phyloP scores from a whole-genome alignment of 2,329 filamentous ascomycete genomes.

The Cytospora piceae region DNA sequence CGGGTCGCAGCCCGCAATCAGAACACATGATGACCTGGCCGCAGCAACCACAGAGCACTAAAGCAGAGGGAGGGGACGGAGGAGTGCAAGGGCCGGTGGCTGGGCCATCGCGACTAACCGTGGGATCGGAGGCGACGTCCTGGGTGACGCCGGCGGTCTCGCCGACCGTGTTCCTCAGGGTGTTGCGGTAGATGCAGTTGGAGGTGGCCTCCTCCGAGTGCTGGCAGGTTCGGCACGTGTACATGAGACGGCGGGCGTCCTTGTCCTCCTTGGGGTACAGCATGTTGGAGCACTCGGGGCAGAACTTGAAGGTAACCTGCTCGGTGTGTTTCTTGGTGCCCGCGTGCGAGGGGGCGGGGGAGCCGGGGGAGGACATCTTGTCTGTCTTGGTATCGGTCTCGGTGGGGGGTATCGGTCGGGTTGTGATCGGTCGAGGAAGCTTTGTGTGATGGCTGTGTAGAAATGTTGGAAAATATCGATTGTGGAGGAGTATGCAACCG shows the following conservation, averaged over 20 bases:
- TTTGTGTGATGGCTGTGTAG: background rate
- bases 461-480: background rate
- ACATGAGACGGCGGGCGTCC: constrained; percentile 81
- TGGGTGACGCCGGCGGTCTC: constrained; percentile 97
- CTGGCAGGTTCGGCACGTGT: constrained; percentile 93
- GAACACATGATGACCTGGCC: constrained; percentile 49
- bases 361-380: constrained; percentile 62
- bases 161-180: constrained; percentile 86
- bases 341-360: constrained; percentile 47
- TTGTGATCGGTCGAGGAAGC: constrained; percentile 2
- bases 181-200: constrained; percentile 93
- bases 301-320: constrained; percentile 96
- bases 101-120: constrained; percentile 71
- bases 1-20: constrained; percentile 40
- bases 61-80: constrained; percentile 28
- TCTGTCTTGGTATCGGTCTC: constrained; percentile 14
- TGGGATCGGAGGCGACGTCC: constrained; percentile 96
- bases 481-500: background rate
- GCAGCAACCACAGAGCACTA: constrained; percentile 51
- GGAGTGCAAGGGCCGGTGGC: constrained; percentile 12
- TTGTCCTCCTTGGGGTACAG: constrained; percentile 96
- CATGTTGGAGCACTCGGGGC: constrained; percentile 98
- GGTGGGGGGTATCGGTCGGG: constrained; percentile 11
- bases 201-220: constrained; percentile 86
- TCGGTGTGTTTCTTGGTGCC: constrained; percentile 60